These are phyloP conservation scores for Articulospora tetracladia DNA, from an alignment of 495 filamentous ascomycete genomes.

Conservation along the genomic window DNA sequence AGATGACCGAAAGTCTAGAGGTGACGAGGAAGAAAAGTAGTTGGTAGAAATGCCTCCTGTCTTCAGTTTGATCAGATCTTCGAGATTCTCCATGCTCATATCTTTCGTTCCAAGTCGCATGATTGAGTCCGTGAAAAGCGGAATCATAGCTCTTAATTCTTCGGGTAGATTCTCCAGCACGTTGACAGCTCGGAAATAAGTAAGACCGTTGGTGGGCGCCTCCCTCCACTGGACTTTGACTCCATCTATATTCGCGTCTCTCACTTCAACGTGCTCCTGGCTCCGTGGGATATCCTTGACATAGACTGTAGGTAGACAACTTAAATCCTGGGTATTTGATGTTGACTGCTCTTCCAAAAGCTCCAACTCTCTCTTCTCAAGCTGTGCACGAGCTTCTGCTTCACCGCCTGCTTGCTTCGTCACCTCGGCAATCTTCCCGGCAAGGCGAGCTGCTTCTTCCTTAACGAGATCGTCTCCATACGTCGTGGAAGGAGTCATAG, in stretches of 20 bases:
- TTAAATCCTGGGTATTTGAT: conserved; percentile 75
- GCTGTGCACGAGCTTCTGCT: conserved; percentile 60
- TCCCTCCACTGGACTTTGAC: conserved; percentile 84
- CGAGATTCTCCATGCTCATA: conserved; percentile 88
- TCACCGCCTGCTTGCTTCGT: conserved; percentile 65
- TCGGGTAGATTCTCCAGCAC: conserved; percentile 74
- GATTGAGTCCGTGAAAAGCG: conserved; percentile 86
- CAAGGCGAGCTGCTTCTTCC: conserved; percentile 73
- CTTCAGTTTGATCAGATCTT: conserved; percentile 92
- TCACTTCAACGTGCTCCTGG: conserved; percentile 65
- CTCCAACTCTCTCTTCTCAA: conserved; percentile 74
- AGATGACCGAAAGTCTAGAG: conserved; percentile 61
- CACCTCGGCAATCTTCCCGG: conserved; percentile 63
- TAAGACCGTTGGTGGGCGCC: conserved; percentile 90
- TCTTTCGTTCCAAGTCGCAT: conserved; percentile 87
- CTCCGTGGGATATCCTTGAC: conserved; percentile 82
- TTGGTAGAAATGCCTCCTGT: conserved; percentile 86
- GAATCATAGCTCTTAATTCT: conserved; percentile 79
- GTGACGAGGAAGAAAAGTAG: conserved; percentile 73
- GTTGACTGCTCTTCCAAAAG: conserved; percentile 78
- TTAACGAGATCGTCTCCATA: conserved; percentile 69
- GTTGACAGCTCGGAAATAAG: conserved; percentile 91
- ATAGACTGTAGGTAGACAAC: conserved; percentile 81
- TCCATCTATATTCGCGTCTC: conserved; percentile 61
- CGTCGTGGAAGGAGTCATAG: conserved; percentile 79